phyloP scores from a whole-genome alignment of 768 basidiomycete genomes.

The Daedaleopsis sinensis region DNA sequence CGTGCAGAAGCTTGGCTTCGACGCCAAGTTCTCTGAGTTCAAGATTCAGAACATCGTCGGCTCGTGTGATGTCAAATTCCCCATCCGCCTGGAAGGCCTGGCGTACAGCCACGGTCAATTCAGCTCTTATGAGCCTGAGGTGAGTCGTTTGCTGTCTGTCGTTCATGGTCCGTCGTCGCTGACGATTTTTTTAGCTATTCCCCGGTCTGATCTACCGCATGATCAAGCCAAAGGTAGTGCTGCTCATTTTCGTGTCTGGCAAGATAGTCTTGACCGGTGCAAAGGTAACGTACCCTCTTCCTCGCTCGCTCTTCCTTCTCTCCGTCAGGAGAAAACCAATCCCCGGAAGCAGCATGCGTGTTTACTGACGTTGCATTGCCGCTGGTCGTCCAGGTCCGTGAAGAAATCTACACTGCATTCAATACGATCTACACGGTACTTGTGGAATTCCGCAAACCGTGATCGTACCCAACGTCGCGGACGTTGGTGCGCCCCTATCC shows the following conservation, averaged over 20 bases:
- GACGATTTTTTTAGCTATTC: conserved; percentile 69
- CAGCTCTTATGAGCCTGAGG: conserved; percentile 97
- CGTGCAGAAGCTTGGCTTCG: conserved; percentile 98
- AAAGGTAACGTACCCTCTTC: conserved; percentile 65
- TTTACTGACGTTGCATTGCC: conserved; percentile 23
- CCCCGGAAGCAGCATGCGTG: background rate
- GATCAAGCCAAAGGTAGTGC: conserved; percentile 99
- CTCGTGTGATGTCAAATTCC: conserved; percentile 98
- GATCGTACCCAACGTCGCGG: conserved; percentile 24
- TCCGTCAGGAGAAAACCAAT: conserved; percentile 1
- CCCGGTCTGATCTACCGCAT: conserved; percentile 99
- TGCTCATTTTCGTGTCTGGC: conserved; percentile 98
- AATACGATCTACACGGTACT: conserved; percentile 99
- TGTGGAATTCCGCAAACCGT: conserved; percentile 92
- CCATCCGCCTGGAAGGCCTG: conserved; percentile 95
- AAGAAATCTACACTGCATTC: conserved; percentile 99
- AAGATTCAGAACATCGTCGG: conserved; percentile 99
- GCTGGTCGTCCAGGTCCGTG: conserved; percentile 76
- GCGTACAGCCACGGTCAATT: conserved; percentile 98
- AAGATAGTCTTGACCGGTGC: conserved; percentile 99
- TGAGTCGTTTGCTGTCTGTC: conserved; percentile 38
- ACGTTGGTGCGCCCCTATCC: conserved; percentile 11
- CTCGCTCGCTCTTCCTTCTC: conserved; percentile 21
- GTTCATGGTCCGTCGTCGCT: background rate
- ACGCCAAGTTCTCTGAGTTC: conserved; percentile 99